Base-by-base conservation (phyloP, 2,329 filamentous ascomycete genomes). In the Fusarium clavum region DNA sequence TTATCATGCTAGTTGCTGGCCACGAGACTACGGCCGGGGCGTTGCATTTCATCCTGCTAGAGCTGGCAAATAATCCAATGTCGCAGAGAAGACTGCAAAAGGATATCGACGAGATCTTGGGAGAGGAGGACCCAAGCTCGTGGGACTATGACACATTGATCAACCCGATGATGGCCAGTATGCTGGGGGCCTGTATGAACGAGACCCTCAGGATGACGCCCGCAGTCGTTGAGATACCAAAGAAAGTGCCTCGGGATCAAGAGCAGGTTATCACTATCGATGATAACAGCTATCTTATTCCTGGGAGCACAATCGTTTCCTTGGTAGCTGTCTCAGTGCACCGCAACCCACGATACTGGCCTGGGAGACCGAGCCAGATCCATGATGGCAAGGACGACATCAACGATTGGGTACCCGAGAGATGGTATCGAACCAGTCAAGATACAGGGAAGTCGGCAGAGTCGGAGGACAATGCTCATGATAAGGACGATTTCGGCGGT, bases 11-110 rank as follows among this genome's bases (percentile, higher is more conserved):
- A 64, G 83, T 94, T 2, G 92, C 93, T 1, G 93, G 93, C 14
- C 92, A 96, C 79, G 93, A 96, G 79, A 94, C 92, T 2, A 92
- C 92, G 3, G 92, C 92, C 49, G 93, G 92, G 78, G 86, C 88
- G 6, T 83, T 94, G 41, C 91, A 94, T 79, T 94, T 92, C 76
- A 85, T 89, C 4, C 79, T 94, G 6, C 77, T 93, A 38, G 85
- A 89, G 71, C 85, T 95, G 8, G 92, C 92, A 16, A 86, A 88
- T 72, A 86, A 90, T 72, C 88, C 88, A 8, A 79, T 82, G 2
- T 86, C 86, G 2, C 93, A 96, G 75, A 85, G 87, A 25, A 83
- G 83, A 9, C 79, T 95, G 6, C 92, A 95, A 72, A 81, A 84
- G 46, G 92, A 94, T 65, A 80, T 96, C 27, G 90, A 94, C 76